Evolutionary conservation across 306 rosid species (phyloP).

Genomic region (Glycine tomentella): DNA sequence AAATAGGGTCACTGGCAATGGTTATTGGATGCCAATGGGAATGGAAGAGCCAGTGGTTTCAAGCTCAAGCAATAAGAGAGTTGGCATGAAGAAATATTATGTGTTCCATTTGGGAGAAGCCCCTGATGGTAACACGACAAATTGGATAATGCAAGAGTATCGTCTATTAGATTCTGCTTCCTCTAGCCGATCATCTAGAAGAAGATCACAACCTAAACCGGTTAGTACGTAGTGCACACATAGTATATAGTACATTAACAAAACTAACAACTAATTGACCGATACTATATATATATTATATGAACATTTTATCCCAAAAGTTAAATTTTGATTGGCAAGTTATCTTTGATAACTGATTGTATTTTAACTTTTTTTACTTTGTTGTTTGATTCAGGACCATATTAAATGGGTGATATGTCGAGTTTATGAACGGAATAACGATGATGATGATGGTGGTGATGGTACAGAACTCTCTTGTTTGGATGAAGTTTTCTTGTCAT

Average conservation of each 20-base stretch:
- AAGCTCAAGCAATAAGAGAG: constrained; percentile 54
- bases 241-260: neutral
- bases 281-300: too few relatives aligned
- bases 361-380: neutral
- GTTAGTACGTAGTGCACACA: constrained; percentile 40
- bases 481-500: constrained; percentile 94
- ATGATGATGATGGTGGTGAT: constrained; percentile 52
- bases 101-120: constrained; percentile 69
- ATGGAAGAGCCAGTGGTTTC: constrained; percentile 72
- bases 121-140: constrained; percentile 66
- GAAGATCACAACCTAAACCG: constrained; percentile 65
- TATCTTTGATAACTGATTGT: neutral
- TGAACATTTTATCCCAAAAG: constrained; percentile 16
- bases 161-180: constrained; percentile 64
- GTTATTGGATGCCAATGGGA: constrained; percentile 80
- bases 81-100: constrained; percentile 78
- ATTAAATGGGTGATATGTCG: constrained; percentile 83
- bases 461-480: constrained; percentile 87
- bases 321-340: neutral
- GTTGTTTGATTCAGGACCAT: constrained; percentile 57
- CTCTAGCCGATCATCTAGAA: constrained; percentile 58
- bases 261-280: too few relatives aligned
- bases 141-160: constrained; percentile 94
- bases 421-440: constrained; percentile 68
- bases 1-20: constrained; percentile 63